Conservation (phyloP, 2,329 filamentous ascomycete species). For the Cladosporium cucumerinum region DNA sequence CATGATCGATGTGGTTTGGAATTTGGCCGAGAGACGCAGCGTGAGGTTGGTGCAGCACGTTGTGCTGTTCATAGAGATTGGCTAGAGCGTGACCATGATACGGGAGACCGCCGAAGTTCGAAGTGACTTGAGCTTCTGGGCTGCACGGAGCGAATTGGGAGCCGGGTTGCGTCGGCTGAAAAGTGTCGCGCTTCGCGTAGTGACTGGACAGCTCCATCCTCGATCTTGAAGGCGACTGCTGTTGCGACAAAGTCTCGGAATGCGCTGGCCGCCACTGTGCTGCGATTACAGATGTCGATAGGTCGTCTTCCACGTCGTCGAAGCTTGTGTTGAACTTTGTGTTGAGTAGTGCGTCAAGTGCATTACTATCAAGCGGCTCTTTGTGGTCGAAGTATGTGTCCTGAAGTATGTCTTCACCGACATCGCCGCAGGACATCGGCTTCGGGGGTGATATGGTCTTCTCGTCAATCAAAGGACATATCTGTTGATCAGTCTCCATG, state of each 20-base stretch:
- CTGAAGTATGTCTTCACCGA: slow-evolving; percentile 5
- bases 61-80: background rate
- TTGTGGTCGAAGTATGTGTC: slow-evolving; percentile 10
- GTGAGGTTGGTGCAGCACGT: background rate
- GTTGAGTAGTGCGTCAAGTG: slow-evolving; percentile 7
- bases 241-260: background rate
- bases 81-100: background rate
- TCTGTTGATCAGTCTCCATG: slow-evolving; percentile 18
- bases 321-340: slow-evolving; percentile 3
- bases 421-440: background rate
- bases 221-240: background rate
- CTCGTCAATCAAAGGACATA: background rate
- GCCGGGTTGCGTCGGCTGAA: background rate
- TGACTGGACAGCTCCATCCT: background rate
- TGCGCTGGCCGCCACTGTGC: background rate
- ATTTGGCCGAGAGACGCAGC: background rate
- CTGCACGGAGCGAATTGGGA: background rate
- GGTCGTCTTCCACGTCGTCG: background rate
- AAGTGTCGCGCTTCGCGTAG: background rate
- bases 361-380: background rate
- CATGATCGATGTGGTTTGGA: background rate
- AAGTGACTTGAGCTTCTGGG: background rate
- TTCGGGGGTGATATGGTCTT: background rate
- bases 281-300: background rate
- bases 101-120: background rate